These are phyloP conservation scores for Mangifera indica DNA, from an alignment of 345 rosid genomes.

Conservation along the genomic window DNA sequence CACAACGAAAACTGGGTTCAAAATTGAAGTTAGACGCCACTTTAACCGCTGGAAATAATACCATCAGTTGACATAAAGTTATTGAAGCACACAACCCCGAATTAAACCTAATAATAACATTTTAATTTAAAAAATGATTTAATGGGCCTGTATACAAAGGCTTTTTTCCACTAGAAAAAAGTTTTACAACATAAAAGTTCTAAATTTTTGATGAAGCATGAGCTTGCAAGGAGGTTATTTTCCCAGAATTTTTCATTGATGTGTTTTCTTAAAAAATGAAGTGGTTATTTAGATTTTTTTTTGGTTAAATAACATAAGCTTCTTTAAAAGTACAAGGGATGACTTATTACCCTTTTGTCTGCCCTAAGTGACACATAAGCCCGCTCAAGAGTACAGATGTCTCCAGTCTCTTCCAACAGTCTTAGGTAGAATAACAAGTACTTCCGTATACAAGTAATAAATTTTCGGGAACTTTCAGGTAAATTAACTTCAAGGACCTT, in stretches of 20 bases:
- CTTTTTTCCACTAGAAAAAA: neutral
- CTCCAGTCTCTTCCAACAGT: slow-evolving; percentile 88
- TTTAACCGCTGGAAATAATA: slow-evolving; percentile 17
- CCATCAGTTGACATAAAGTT: neutral
- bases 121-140: neutral
- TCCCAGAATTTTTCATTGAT: neutral
- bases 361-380: slow-evolving; percentile 78
- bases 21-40: slow-evolving; percentile 25
- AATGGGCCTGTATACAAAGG: neutral
- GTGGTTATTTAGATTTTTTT: slow-evolving; percentile 4
- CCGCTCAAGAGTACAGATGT: slow-evolving; percentile 75
- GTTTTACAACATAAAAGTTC: neutral
- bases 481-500: slow-evolving; percentile 86
- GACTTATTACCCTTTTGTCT: slow-evolving; percentile 81
- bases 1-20: slow-evolving; percentile 78
- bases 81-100: slow-evolving; percentile 9
- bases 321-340: slow-evolving; percentile 9
- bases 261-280: slow-evolving; percentile 9
- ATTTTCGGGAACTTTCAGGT: slow-evolving; percentile 95
- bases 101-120: neutral
- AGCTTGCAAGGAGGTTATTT: neutral
- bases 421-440: slow-evolving; percentile 84
- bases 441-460: slow-evolving; percentile 92
- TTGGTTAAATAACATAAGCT: neutral
- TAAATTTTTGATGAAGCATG: slow-evolving; percentile 6